Percentiles rank a stretch among this genome's conserved stretches.
Conservation (phyloP, 73 alveolate species). For the Paramecium pentaurelia region DNA sequence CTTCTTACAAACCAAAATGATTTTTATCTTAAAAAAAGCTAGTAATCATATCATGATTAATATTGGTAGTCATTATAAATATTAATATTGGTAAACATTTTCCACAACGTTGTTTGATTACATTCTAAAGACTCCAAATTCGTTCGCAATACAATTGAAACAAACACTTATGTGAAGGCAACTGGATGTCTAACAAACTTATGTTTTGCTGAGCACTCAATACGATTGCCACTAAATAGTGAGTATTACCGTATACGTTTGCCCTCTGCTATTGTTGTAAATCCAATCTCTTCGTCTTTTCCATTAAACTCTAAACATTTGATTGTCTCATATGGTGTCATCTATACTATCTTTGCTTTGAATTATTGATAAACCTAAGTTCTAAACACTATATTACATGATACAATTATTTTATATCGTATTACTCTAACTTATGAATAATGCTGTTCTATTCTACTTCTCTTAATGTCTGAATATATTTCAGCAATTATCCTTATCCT, state of each 20-base stretch:
- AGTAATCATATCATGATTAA: constrained; percentile 62
- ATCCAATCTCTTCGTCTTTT: neutral
- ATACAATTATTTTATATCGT: neutral
- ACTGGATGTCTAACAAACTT: constrained; percentile 64
- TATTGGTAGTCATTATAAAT: constrained; percentile 72
- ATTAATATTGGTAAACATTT: constrained; percentile 46
- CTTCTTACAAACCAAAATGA: constrained; percentile 72
- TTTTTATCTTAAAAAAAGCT: constrained; percentile 66
- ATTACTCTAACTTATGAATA: neutral
- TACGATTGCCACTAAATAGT: constrained; percentile 17
- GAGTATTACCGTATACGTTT: neutral
- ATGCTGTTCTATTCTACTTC: neutral
- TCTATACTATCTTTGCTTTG: neutral
- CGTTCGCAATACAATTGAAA: constrained; percentile 69
- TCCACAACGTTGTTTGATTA: neutral
- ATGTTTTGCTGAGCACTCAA: neutral
- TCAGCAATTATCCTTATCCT: neutral
- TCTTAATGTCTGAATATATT: neutral
- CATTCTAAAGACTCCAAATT: constrained; percentile 5
- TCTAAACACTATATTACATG: neutral
- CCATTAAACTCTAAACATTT: neutral
- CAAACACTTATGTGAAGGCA: constrained; percentile 81
- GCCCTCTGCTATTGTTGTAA: neutral
- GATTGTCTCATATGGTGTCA: neutral
- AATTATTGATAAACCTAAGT: neutral